These are phyloP conservation scores for Cryptococcus wingfieldii DNA, from an alignment of 1,284 basidiomycete genomes.

Conservation along the genomic window DNA sequence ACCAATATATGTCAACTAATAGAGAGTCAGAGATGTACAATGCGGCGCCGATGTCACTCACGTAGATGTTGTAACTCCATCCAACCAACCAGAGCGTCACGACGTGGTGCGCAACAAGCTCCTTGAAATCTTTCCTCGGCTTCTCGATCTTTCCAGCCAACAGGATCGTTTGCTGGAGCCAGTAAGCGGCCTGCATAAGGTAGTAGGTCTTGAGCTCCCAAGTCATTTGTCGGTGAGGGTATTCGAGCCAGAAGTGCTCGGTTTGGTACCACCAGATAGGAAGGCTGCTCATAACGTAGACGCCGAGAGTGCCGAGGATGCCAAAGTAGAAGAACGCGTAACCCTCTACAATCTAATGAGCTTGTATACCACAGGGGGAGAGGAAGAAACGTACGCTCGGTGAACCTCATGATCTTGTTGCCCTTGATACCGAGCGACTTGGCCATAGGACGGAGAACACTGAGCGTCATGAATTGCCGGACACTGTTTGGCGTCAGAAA, in stretches of 20 bases:
- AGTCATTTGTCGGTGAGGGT: slow-evolving; percentile 85
- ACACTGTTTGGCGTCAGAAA: slow-evolving; percentile 46
- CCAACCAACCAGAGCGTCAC: slow-evolving; percentile 95
- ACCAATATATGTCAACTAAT: slow-evolving; percentile 72
- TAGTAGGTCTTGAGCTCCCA: slow-evolving; percentile 86
- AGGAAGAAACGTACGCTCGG: slow-evolving; percentile 57
- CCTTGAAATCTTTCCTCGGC: slow-evolving; percentile 84
- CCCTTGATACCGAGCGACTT: slow-evolving; percentile 62
- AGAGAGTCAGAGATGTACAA: slow-evolving; percentile 11
- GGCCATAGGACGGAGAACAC: slow-evolving; percentile 68
- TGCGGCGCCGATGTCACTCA: slow-evolving; percentile 36
- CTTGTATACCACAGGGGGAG: background rate
- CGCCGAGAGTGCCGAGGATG: slow-evolving; percentile 67
- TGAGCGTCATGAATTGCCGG: slow-evolving; percentile 71
- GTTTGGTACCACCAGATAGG: slow-evolving; percentile 89
- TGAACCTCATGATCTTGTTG: slow-evolving; percentile 73
- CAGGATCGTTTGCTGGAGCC: slow-evolving; percentile 90
- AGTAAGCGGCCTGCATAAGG: slow-evolving; percentile 82
- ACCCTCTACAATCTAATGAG: slow-evolving; percentile 51
- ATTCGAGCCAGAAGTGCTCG: slow-evolving; percentile 76
- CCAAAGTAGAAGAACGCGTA: slow-evolving; percentile 80
- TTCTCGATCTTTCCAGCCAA: slow-evolving; percentile 82
- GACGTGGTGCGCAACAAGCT: slow-evolving; percentile 76
- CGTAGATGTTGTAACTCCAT: slow-evolving; percentile 80
- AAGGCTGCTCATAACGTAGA: slow-evolving; percentile 75